Conservation (phyloP, 768 basidiomycete species). For the Lactarius sp. region DNA sequence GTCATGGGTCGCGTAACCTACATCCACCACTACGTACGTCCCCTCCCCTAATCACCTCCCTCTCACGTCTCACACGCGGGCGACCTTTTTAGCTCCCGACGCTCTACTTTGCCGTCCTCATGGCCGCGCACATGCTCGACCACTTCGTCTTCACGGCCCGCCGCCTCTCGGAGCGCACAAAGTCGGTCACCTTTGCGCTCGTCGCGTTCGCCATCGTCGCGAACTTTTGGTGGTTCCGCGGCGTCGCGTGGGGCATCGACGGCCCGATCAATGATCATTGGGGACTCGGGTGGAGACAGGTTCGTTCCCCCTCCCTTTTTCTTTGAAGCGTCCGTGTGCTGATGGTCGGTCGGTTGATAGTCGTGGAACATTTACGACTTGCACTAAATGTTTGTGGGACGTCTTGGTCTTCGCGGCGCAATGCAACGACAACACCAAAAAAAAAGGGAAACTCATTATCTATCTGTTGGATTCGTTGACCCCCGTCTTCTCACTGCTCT, state of each 20-base stretch:
- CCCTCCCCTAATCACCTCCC: neutral
- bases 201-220: conserved; percentile 54
- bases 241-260: conserved; percentile 85
- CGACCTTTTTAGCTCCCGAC: conserved; percentile 67
- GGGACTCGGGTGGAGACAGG: conserved; percentile 76
- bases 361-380: conserved; percentile 34
- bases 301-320: conserved; percentile 30
- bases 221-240: conserved; percentile 96
- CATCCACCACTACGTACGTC: conserved; percentile 88
- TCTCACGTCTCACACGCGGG: neutral
- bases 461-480: neutral
- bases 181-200: conserved; percentile 65
- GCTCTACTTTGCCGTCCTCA: conserved; percentile 92
- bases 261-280: conserved; percentile 78
- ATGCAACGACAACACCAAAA: neutral
- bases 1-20: conserved; percentile 98
- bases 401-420: neutral
- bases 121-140: conserved; percentile 87
- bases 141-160: conserved; percentile 85
- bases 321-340: neutral
- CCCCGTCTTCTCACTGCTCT: neutral
- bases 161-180: conserved; percentile 56
- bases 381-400: neutral
- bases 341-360: conserved; percentile 24
- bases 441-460: neutral